Conservation (phyloP, 805 yeast genomes). For the Trichomonascus vanleenenianus region DNA sequence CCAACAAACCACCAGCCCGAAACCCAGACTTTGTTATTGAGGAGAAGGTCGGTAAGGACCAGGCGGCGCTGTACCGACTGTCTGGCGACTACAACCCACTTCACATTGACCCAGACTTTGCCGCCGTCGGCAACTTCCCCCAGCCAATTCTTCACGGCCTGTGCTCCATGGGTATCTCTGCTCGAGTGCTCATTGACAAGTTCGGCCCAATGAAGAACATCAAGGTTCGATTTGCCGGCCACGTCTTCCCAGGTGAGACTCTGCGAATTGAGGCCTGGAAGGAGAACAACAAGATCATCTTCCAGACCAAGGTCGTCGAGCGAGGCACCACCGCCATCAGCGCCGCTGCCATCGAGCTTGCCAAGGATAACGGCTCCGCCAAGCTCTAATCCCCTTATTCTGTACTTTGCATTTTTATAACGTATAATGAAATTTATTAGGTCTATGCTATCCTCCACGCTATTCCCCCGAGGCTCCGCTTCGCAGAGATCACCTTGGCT, state of each 20-base stretch:
- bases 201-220: slow-evolving; percentile 78
- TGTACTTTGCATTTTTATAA: neutral
- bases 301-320: slow-evolving; percentile 77
- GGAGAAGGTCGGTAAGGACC: slow-evolving; percentile 55
- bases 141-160: slow-evolving; percentile 90
- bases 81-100: slow-evolving; percentile 94
- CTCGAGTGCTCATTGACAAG: slow-evolving; percentile 67
- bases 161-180: slow-evolving; percentile 76
- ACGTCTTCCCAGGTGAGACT: slow-evolving; percentile 92
- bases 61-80: slow-evolving; percentile 83
- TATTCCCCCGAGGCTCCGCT: neutral
- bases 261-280: slow-evolving; percentile 81
- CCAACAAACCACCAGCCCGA: slow-evolving; percentile 54
- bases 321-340: slow-evolving; percentile 72
- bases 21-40: slow-evolving; percentile 60
- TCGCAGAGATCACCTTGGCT: neutral
- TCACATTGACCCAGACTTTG: slow-evolving; percentile 89
- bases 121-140: slow-evolving; percentile 77
- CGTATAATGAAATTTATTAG: neutral
- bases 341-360: slow-evolving; percentile 74
- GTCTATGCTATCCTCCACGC: too few species aligned
- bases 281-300: slow-evolving; percentile 57
- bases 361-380: slow-evolving; percentile 19
- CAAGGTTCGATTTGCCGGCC: slow-evolving; percentile 84
- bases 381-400: slow-evolving; percentile 16